Evolutionary conservation across 768 basidiomycete species (phyloP), one percentile per base, ranked within the genome.

Genomic region (Hydnum rufescens): DNA sequence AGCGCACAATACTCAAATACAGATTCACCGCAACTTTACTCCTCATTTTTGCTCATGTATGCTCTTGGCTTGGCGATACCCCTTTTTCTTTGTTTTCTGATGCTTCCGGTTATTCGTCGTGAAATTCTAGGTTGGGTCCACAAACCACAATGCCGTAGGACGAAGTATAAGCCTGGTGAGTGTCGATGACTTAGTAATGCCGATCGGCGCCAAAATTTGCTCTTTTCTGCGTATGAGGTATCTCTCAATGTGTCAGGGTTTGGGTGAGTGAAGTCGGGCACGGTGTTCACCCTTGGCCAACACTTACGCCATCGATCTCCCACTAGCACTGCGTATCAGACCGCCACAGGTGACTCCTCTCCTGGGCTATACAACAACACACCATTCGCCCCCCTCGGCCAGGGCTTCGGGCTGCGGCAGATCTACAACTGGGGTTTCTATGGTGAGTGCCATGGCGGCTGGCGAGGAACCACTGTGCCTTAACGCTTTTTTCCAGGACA

Each of bases 361-460:
- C 56, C 55, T 19, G 57, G 53, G 18, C 50, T 58, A 26, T 58
- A 56, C 44, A 44, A 34, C 23, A 31, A 53, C 39, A 58, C 56
- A 43, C 55, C 52, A 23, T 51, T 51, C n/a, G 34, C 48, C 19
- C 57, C 57, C 3, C 48, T 58, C 13, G 52, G 28, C 23, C 47
- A 53, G 19, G 29, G 44, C 13, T 23, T 50, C 16, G 57, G 57
- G 23, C 49, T 58, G n/a, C 55, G 57, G 6, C 53, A 56, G 49
- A 42, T 51, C 4, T 58, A 58, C 49, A 36, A 48, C 19, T 58
- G 57, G 57, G 57, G 57, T 5, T 51, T 58, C 43, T 58, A 56
- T 42, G 55, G 55, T 56, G 28, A n/a, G 55, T 51, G 18, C 23
- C n/a, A n/a, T n/a, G n/a, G n/a, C n/a, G 6, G 46, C n/a, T 47